Base-by-base conservation (phyloP, 2,329 filamentous ascomycete species). In the Diplodia sapinea region DNA sequence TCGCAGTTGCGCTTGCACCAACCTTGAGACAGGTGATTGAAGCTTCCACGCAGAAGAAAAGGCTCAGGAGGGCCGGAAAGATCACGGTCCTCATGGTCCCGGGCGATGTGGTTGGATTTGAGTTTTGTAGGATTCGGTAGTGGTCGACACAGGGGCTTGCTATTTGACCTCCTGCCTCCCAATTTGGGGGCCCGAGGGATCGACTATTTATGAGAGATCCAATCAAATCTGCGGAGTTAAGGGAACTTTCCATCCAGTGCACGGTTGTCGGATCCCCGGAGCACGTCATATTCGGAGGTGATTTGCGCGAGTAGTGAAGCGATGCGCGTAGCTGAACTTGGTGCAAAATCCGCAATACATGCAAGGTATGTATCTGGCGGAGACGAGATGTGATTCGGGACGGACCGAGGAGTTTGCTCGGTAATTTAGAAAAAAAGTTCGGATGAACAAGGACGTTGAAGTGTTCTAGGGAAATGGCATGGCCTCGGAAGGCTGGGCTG, bases 1-100 rank as follows among this genome's bases (percentile, higher is more conserved):
- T 76, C 12, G 82, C 83, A 6, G 80, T 84, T 4, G 82, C 82
- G 1, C 78, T 79, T 9, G 74, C 68, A 7, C 80, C 79, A 8
- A 81, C 73, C 2, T 68, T 75, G 4, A 83, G 73, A 69, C 82
- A 83, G 1, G 76, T 78, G 36, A 82, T 76, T 17, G 77, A 63
- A 5, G 71, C 70, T 65, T 71, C 71, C 11, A 56, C 65, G 12
- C 69, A 40, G 36, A 43, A 13, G 7, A 70, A 52, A 8, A 65
- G 3, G 50, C 62, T 54, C 36, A 65, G 17, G 1, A 65, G 51
- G 43, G 50, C 62, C 6, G 62, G 50, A n/a, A 65, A 11, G n/a
- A 54, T 4, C 5, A 23, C 36, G 3, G 62, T 4, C 47, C 15
- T 55, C 62, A 65, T 65, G n/a, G 1, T 31, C 1, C 1, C 31